Evolutionary conservation across 768 basidiomycete species (phyloP).

Genomic region (Tylopilus sp.): DNA sequence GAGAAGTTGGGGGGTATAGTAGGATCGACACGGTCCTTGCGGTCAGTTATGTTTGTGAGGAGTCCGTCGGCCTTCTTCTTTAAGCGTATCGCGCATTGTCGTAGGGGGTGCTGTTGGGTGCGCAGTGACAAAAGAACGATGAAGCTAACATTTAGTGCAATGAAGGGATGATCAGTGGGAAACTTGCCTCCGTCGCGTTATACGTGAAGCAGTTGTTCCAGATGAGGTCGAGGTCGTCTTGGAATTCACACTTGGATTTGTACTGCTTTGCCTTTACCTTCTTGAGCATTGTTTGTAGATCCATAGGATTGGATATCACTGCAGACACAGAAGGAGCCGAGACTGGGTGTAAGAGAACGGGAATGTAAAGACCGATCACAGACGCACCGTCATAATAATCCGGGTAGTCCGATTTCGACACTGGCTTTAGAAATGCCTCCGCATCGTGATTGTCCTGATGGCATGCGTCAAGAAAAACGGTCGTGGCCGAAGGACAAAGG

Average conservation of each 20-base stretch:
- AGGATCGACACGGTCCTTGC: constrained; percentile 75
- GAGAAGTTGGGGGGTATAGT: constrained; percentile 50
- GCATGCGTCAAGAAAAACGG: constrained; percentile 25
- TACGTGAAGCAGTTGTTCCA: constrained; percentile 96
- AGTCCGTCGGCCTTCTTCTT: constrained; percentile 82
- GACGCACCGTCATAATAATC: constrained; percentile 89
- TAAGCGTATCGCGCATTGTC: constrained; percentile 76
- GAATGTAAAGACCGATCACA: background rate
- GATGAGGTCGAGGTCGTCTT: constrained; percentile 91
- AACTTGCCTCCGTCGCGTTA: constrained; percentile 85
- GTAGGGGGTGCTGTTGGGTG: constrained; percentile 74
- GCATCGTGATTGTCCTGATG: constrained; percentile 82
- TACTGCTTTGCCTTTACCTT: constrained; percentile 91
- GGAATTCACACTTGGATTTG: constrained; percentile 92
- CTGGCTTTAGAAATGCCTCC: constrained; percentile 90
- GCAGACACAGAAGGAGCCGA: constrained; percentile 1
- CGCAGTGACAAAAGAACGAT: background rate
- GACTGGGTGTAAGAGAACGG: constrained; percentile 2
- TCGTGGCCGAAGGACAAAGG: constrained; percentile 18
- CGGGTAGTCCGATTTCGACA: constrained; percentile 83
- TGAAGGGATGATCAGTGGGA: background rate
- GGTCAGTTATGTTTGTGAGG: constrained; percentile 85
- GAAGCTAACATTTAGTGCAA: background rate
- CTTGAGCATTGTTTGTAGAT: constrained; percentile 87
- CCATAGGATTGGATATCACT: constrained; percentile 97